A percentile compares a stretch with the other conserved stretches of the same genome.
phyloP scores from a whole-genome alignment of 192 early-diverging fungal genomes.

The Paraglomus brasilianum region DNA sequence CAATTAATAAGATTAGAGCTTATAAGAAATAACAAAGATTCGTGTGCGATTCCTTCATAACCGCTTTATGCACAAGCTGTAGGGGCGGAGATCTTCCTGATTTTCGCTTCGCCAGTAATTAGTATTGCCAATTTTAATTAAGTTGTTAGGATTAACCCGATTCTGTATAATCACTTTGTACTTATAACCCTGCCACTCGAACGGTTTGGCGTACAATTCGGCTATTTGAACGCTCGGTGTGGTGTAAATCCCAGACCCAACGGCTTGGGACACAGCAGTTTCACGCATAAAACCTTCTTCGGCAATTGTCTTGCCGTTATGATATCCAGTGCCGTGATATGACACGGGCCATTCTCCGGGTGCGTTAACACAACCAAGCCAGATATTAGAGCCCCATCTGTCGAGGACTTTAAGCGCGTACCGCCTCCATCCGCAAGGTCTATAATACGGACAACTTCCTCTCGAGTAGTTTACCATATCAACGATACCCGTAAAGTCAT shows the following conservation, averaged over 20 bases:
- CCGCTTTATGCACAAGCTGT: constrained; percentile 22
- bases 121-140: neutral
- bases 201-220: neutral
- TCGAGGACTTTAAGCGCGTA: constrained; percentile 7
- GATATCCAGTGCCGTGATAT: constrained; percentile 22
- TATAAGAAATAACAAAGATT: no score
- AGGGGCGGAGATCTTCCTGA: constrained; percentile 20
- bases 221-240: constrained; percentile 27
- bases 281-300: constrained; percentile 10
- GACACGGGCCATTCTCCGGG: constrained; percentile 30
- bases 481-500: constrained; percentile 4
- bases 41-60: no score
- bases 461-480: neutral
- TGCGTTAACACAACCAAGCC: neutral
- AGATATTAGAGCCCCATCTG: constrained; percentile 3
- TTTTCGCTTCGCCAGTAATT: constrained; percentile 23
- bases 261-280: neutral
- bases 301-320: constrained; percentile 10
- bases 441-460: neutral
- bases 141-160: constrained; percentile 24
- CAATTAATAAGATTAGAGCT: no score
- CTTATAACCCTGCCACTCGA: neutral
- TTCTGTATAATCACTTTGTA: constrained; percentile 22
- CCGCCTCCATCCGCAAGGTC: constrained; percentile 15
- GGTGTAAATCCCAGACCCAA: constrained; percentile 18